Evolutionary conservation across 2,329 filamentous ascomycete genomes (phyloP).

Genomic region (Stylonectria norvegica): DNA sequence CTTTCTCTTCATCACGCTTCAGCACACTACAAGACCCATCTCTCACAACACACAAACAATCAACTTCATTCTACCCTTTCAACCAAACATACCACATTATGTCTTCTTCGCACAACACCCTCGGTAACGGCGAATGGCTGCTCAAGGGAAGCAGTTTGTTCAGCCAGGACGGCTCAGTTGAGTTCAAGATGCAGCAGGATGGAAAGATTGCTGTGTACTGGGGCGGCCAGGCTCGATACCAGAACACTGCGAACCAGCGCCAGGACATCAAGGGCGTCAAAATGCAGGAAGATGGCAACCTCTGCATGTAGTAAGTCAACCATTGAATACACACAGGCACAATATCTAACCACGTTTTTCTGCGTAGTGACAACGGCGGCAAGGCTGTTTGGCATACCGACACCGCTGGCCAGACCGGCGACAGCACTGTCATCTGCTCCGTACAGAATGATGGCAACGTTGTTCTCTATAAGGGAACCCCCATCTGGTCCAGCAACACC

Average conservation of each 20-base stretch:
- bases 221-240: conserved; percentile 28
- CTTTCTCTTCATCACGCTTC: too few relatives aligned
- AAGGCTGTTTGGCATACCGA: conserved; percentile 27
- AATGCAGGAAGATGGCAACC: conserved; percentile 32
- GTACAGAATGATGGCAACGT: conserved; percentile 34
- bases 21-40: too few relatives aligned
- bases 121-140: conserved; percentile 33
- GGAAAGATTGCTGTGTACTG: conserved; percentile 31
- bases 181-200: conserved; percentile 32
- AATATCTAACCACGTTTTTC: neutral
- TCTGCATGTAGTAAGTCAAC: conserved; percentile 31
- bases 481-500: conserved; percentile 31
- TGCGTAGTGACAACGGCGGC: conserved; percentile 14
- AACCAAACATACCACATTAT: neutral
- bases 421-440: conserved; percentile 20
- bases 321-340: too few relatives aligned
- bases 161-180: conserved; percentile 29
- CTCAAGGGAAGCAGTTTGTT: conserved; percentile 27
- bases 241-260: conserved; percentile 28
- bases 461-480: conserved; percentile 31
- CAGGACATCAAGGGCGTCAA: conserved; percentile 27
- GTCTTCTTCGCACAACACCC: conserved; percentile 17
- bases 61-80: too few relatives aligned
- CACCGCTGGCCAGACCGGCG: conserved; percentile 19
- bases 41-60: too few relatives aligned